Evolutionary conservation across 257 asterid genomes (phyloP), one percentile per base, ranked within the genome.

Genomic region (Primulina huaijiensis): DNA sequence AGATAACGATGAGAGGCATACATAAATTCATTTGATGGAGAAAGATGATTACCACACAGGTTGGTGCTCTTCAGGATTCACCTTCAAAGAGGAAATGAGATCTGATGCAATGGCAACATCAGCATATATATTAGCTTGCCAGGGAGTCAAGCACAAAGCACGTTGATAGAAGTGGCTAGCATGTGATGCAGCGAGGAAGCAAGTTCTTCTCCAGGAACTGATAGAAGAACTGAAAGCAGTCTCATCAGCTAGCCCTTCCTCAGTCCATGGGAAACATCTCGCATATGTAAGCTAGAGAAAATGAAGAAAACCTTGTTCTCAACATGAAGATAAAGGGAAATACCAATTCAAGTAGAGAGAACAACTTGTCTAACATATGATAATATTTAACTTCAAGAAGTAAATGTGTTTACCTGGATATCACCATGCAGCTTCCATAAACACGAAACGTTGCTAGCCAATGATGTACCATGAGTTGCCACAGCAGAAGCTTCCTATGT

Each of bases 391-490:
- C 38, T 69, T 20, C 60, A 65, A 64, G 20, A 25, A 27, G 69
- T 30, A 38, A 59, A 62, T n/a, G 20, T 2, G 68, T 27, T 46
- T 81, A 94, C 99, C 97, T 90, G 92, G 79, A 94, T 91, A 75
- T 94, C 99, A 67, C 99, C 99, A 67, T 81, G 95, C 74, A 94
- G 86, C 89, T 94, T 94, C 99, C 99, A 94, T 60, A 83, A 73
- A 71, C 95, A 89, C 59, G 99, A 86, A 50, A 86, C 75, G 78
- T 85, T 89, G 62, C 89, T 84, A 67, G 86, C 86, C 69, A 91
- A 80, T 35, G 84, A 76, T 67, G 92, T 82, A 74, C 92, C 78
- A 37, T 65, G 73, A 62, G 74, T 37, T 30, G 92, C 86, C 72
- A 86, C 89, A 74, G 84, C 85, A 77, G 95, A 83, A 66, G 97